phyloP scores from a whole-genome alignment of 108 stramenopile genomes.

The Phaeodactylum tricornutum region DNA sequence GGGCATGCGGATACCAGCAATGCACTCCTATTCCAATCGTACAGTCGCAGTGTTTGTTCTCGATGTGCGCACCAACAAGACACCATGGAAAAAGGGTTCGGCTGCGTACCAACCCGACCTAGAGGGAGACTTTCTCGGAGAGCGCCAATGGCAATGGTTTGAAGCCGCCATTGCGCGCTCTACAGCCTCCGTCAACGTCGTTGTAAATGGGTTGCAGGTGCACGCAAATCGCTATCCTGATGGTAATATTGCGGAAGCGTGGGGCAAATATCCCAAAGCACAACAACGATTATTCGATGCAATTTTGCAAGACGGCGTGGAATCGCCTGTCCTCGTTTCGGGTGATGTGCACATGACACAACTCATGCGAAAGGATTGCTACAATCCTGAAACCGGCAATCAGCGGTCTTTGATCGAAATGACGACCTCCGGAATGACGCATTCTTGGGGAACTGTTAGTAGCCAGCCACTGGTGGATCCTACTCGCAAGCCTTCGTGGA shows the following conservation, averaged over 20 bases:
- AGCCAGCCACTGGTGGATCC: conserved; percentile 26
- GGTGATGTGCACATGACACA: conserved; percentile 83
- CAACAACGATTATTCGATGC: conserved; percentile 55
- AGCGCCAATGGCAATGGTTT: conserved; percentile 70
- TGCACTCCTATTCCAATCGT: conserved; percentile 5
- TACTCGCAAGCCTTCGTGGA: conserved; percentile 5
- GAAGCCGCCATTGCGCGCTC: conserved; percentile 31
- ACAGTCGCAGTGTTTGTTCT: conserved; percentile 45
- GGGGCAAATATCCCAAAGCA: conserved; percentile 48
- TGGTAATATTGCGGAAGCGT: conserved; percentile 53
- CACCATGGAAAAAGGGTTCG: conserved; percentile 27
- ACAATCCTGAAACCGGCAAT: not conserved
- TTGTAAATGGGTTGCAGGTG: conserved; percentile 65
- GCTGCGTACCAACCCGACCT: conserved; percentile 1
- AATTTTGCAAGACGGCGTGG: conserved; percentile 45
- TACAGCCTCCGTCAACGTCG: conserved; percentile 47
- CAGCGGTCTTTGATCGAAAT: conserved; percentile 42
- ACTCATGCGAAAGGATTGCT: conserved; percentile 56
- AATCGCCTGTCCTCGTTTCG: conserved; percentile 47
- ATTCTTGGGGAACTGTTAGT: conserved; percentile 50
- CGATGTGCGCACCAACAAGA: conserved; percentile 48
- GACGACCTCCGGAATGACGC: conserved; percentile 77
- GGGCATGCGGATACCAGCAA: not conserved
- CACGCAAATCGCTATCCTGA: conserved; percentile 50
- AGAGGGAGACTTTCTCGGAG: conserved; percentile 50